Conservation (phyloP, 1,139 yeast genomes). For the Candida glucosophila region DNA sequence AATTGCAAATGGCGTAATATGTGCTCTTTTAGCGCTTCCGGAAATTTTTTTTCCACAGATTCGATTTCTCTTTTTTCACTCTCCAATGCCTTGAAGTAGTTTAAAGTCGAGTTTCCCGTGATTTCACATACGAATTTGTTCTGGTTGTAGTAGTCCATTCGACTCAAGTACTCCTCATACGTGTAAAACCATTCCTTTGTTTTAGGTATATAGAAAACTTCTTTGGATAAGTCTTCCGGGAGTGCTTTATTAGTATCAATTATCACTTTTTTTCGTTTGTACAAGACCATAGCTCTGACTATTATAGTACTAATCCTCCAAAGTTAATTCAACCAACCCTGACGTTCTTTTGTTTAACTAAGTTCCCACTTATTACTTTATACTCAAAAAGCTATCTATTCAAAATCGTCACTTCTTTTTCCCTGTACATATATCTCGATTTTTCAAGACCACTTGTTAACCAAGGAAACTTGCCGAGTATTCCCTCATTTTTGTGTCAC, state of each 20-base stretch:
- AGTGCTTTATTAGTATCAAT: conserved; percentile 47
- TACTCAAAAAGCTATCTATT: too few species aligned
- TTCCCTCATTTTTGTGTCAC: too few species aligned
- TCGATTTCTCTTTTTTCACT: conserved; percentile 63
- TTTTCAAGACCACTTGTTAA: too few species aligned
- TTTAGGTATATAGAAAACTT: conserved; percentile 71
- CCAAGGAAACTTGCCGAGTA: too few species aligned
- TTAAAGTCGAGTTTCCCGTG: conserved; percentile 86
- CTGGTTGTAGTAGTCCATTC: conserved; percentile 64
- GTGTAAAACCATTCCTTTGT: conserved; percentile 81
- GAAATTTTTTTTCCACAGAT: conserved; percentile 74
- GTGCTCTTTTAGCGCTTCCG: conserved; percentile 88
- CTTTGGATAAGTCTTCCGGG: conserved; percentile 43
- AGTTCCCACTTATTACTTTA: too few species aligned
- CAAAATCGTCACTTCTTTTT: too few species aligned
- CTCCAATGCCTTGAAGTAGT: conserved; percentile 80
- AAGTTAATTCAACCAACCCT: too few species aligned
- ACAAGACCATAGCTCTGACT: conserved; percentile 59
- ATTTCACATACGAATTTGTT: conserved; percentile 90
- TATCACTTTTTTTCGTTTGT: conserved; percentile 62
- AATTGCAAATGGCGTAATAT: conserved; percentile 78
- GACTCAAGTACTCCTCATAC: conserved; percentile 64
- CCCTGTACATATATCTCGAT: too few species aligned
- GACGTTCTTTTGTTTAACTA: too few species aligned
- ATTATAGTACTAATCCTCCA: too few species aligned